Conservation (phyloP, 345 rosid species). For the Aquilaria yunnanensis region DNA sequence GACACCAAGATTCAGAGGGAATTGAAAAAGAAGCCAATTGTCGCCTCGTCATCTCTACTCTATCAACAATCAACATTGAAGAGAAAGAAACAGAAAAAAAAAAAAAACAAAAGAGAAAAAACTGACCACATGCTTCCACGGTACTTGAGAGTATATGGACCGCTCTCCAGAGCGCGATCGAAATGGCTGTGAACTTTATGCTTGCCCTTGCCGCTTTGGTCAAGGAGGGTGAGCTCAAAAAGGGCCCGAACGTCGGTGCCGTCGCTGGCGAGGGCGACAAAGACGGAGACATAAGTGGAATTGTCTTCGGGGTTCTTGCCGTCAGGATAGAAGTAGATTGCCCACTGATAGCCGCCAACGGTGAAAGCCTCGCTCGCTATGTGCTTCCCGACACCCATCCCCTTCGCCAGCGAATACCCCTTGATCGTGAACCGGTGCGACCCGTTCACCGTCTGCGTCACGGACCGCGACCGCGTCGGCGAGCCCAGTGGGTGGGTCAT, state of each 20-base stretch:
- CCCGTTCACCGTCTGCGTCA: conserved; percentile 79
- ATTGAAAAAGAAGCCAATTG: too few species aligned
- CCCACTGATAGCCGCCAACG: conserved; percentile 85
- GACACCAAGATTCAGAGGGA: too few species aligned
- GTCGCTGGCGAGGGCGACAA: conserved; percentile 92
- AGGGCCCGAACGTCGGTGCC: conserved; percentile 89
- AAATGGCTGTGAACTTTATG: conserved; percentile 94
- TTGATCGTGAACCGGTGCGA: conserved; percentile 78
- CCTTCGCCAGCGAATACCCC: conserved; percentile 88
- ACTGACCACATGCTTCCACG: conserved; percentile 93
- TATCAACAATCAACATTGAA: too few species aligned
- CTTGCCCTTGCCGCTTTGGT: conserved; percentile 81
- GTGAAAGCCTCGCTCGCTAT: conserved; percentile 88
- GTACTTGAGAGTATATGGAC: conserved; percentile 89
- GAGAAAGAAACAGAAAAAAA: neutral
- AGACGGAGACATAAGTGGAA: conserved; percentile 75
- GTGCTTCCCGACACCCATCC: conserved; percentile 88
- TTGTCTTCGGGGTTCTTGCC: conserved; percentile 87
- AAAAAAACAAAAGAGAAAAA: neutral
- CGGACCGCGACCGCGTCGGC: conserved; percentile 69
- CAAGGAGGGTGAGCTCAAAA: conserved; percentile 72
- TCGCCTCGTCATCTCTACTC: too few species aligned
- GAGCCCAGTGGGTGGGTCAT: conserved; percentile 42
- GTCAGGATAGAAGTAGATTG: conserved; percentile 86
- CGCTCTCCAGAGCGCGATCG: conserved; percentile 84